A percentile compares a stretch with the other conserved stretches of the same genome.
phyloP scores from a whole-genome alignment of 257 asterid species.

The Paulownia fortunei region DNA sequence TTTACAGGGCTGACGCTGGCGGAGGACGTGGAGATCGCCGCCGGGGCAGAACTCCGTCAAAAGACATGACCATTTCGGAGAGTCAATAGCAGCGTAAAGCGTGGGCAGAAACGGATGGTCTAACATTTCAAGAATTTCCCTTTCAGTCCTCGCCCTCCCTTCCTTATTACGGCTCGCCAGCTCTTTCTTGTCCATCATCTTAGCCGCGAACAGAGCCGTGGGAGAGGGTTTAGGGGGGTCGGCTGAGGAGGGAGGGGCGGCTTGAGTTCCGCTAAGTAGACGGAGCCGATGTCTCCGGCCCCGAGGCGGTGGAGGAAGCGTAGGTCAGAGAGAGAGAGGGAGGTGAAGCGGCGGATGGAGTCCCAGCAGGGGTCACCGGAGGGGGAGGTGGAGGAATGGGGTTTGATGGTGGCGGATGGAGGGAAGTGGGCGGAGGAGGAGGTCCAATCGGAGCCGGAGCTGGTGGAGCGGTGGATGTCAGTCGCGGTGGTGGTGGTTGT shows the following conservation, averaged over 20 bases:
- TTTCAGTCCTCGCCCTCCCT: slow-evolving; percentile 87
- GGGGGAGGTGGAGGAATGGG: slow-evolving; percentile 54
- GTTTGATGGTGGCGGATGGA: slow-evolving; percentile 38
- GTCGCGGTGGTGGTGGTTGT: slow-evolving; percentile 74
- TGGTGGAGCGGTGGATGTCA: slow-evolving; percentile 83
- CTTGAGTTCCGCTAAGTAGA: slow-evolving; percentile 80
- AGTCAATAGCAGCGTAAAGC: slow-evolving; percentile 77
- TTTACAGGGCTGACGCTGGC: slow-evolving; percentile 91
- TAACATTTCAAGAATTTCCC: slow-evolving; percentile 81
- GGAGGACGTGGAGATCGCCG: slow-evolving; percentile 96
- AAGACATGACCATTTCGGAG: slow-evolving; percentile 89
- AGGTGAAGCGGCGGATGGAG: slow-evolving; percentile 60
- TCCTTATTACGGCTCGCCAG: slow-evolving; percentile 84
- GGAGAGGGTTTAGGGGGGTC: slow-evolving; percentile 28
- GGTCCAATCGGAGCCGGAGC: slow-evolving; percentile 91
- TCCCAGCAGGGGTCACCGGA: slow-evolving; percentile 85
- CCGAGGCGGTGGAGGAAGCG: slow-evolving; percentile 93
- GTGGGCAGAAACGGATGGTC: slow-evolving; percentile 94
- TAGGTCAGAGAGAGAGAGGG: slow-evolving; percentile 72
- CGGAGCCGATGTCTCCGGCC: slow-evolving; percentile 94
- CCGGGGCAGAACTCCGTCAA: slow-evolving; percentile 97
- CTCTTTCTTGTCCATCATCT: slow-evolving; percentile 88
- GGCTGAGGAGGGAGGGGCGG: slow-evolving; percentile 33
- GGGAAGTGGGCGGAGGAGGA: slow-evolving; percentile 60
- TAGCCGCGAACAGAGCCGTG: slow-evolving; percentile 74